A percentile compares a stretch with the other conserved stretches of the same genome.
phyloP scores from a whole-genome alignment of 768 basidiomycete species.

The Naganishia onofrii region DNA sequence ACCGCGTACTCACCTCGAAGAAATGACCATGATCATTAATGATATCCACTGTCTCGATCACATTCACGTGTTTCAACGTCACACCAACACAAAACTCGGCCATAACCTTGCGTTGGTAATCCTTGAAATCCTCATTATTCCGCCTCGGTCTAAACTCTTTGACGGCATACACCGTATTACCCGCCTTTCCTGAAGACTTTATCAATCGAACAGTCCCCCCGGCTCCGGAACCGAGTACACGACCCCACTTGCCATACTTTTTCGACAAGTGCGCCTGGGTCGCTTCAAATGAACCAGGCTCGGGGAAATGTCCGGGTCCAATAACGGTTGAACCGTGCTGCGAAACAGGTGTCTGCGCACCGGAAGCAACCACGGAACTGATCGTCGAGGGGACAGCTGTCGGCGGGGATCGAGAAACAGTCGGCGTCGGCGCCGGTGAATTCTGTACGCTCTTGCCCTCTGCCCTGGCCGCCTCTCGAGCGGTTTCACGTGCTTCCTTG shows the following conservation, averaged over 20 bases:
- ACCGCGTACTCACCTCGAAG: constrained; percentile 74
- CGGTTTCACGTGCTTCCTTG: constrained; percentile 7
- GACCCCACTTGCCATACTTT: constrained; percentile 99
- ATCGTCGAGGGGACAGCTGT: background rate
- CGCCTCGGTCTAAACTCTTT: constrained; percentile 95
- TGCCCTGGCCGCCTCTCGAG: background rate
- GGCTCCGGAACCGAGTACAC: constrained; percentile 88
- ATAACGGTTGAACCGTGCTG: constrained; percentile 36
- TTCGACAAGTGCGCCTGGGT: constrained; percentile 72
- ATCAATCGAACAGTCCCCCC: constrained; percentile 98
- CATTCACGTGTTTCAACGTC: constrained; percentile 81
- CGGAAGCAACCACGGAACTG: constrained; percentile 24
- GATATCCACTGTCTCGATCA: constrained; percentile 97
- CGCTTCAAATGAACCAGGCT: constrained; percentile 49
- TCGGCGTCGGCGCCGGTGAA: constrained; percentile 30
- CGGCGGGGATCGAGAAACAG: constrained; percentile 11
- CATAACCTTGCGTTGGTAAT: constrained; percentile 99
- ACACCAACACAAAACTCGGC: constrained; percentile 95
- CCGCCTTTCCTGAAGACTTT: constrained; percentile 76
- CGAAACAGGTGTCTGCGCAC: constrained; percentile 37
- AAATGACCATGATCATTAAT: constrained; percentile 96
- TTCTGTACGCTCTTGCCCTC: constrained; percentile 21
- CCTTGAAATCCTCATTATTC: constrained; percentile 82
- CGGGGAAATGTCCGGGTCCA: constrained; percentile 48
- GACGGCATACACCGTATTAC: constrained; percentile 84